Base-by-base conservation (phyloP, 148 eudicot species). In the Vaccinium vitisidaea region DNA sequence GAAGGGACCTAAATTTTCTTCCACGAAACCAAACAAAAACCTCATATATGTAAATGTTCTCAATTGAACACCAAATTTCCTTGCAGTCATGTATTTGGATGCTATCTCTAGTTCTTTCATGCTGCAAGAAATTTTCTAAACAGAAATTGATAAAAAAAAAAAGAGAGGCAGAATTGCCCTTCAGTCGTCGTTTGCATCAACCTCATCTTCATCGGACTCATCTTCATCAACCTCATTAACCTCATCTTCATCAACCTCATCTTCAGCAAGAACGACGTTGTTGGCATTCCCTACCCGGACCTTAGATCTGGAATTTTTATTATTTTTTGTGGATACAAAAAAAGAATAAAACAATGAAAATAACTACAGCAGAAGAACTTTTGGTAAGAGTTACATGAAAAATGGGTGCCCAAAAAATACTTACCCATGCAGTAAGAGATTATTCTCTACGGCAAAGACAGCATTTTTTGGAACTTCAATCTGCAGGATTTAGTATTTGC, bases 1-100 rank as follows among this genome's bases (percentile, higher is more conserved):
- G 5, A 58, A 21, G 15, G n/a, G 6, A 48, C 11, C 43, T n/a
- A 12, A 53, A 32, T 52, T 2, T 1, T 50, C 80, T 18, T 18
- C n/a, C 59, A 59, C 50, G 21, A 48, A 59, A 30, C 32, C 9
- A 0, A 77, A 79, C 16, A 25, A 50, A 77, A 27, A 15, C 18
- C 49, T 6, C 4, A 10, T 30, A 9, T 79, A 5, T 79, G 81
- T 15, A 54, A 49, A 15, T 59, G 21, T 18, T 58, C 81, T 30
- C 81, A 25, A 79, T 54, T 79, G 58, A 79, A 25, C 46, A 79
- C 54, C 14, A 54, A 54, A 54, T 53, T 79, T 53, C 65, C 16
- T 50, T n/a, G 80, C 39, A 21, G 32, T 15, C 23, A 18, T 77
- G 50, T n/a, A 50, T 50, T 46, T 46, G 48, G 21, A 53, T 18